Base-by-base conservation (phyloP, 352 stramenopile genomes). In the Thalassiosira gravida region DNA sequence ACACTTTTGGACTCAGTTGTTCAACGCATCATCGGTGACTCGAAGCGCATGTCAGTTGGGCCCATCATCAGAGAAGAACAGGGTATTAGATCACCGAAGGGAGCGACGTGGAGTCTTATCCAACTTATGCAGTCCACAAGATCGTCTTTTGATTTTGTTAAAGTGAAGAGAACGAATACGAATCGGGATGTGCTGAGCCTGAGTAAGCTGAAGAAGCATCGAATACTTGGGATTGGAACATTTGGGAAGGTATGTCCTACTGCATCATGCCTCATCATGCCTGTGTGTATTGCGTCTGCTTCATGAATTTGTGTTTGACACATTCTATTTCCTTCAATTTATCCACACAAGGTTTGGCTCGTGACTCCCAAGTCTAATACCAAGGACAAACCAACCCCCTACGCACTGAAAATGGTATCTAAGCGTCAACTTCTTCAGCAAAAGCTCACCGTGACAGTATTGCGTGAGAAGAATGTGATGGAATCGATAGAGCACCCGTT, bases 391-490 rank as follows among this genome's bases (percentile, higher is more conserved):
- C 80, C 32, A n/a, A 95, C 86, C 39, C 92, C 94, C 67, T 98
- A 96, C 61, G 96, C 96, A 8, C 87, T 98, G 24, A 98, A 98
- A 80, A 95, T 95, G 74, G 95, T 98, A 90, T 89, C 94, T 24
- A 98, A 98, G 78, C 83, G 89, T 30, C 91, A 97, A 77, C 94
- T 98, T 14, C 89, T 97, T 11, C 83, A 95, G 75, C 93, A 91
- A 1, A 95, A 98, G 62, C 96, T 98, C 82, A 91, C 97, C 75
- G 91, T 93, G 68, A 97, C 97, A 78, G 95, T 98, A 18, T 78
- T 98, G 82, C 96, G 98, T 86, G 97, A 99, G 86, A 98, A 98
- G 78, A 92, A 97, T 50, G 96, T 98, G 75, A 94, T 98, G 72
- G 89, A 92, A 24, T 89, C 95, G 73, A 95, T 96, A 52, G 86